Evolutionary conservation across 2,329 filamentous ascomycete species (phyloP).

Genomic region (Metarhizium guizhouense): DNA sequence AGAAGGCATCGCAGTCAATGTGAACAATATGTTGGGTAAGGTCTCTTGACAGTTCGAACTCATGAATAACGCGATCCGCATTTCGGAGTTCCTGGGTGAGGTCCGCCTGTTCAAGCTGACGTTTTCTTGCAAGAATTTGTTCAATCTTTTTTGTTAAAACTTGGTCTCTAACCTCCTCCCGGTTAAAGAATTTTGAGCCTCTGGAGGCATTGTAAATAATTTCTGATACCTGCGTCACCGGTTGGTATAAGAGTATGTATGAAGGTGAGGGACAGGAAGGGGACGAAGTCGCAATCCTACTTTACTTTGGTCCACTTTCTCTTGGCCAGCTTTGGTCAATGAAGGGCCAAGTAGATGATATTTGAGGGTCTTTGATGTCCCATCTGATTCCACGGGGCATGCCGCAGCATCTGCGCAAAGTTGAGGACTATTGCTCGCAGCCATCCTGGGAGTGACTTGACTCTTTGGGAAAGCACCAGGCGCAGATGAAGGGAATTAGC

Average conservation of each 20-base stretch:
- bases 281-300: constrained; percentile 27
- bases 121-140: constrained; percentile 66
- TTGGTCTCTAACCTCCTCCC: constrained; percentile 77
- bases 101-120: constrained; percentile 65
- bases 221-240: constrained; percentile 61
- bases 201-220: constrained; percentile 96
- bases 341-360: constrained; percentile 87
- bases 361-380: constrained; percentile 55
- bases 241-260: neutral
- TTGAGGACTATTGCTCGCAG: neutral
- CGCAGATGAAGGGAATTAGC: neutral
- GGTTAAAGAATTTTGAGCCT: constrained; percentile 91
- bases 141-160: constrained; percentile 79
- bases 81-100: constrained; percentile 62
- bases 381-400: constrained; percentile 22
- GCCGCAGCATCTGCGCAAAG: constrained; percentile 2
- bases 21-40: constrained; percentile 81
- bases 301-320: constrained; percentile 85
- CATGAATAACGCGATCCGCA: constrained; percentile 71
- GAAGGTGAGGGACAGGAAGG: neutral
- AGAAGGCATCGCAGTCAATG: constrained; percentile 96
- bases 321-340: constrained; percentile 87
- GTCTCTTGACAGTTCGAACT: constrained; percentile 72
- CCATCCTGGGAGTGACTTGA: neutral
- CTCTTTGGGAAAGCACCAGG: neutral